Conservation (phyloP, 495 filamentous ascomycete species). For the Penicillium daleae region DNA sequence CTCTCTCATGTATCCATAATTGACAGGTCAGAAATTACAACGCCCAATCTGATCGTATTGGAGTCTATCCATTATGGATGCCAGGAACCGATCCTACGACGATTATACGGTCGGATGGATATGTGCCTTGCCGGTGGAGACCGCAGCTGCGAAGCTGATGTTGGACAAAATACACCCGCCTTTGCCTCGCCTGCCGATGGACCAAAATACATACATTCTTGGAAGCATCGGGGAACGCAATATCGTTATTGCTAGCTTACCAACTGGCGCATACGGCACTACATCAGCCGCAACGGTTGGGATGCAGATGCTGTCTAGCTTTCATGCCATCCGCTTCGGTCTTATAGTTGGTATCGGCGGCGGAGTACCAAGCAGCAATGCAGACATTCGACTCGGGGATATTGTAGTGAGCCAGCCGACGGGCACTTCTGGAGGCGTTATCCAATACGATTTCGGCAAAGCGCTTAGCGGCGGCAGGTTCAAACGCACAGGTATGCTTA, state of each 20-base stretch:
- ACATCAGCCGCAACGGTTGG: slow-evolving; percentile 33
- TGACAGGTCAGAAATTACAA: not conserved
- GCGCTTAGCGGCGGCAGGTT: slow-evolving; percentile 28
- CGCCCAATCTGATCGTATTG: not conserved
- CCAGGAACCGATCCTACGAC: slow-evolving; percentile 16
- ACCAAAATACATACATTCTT: slow-evolving; percentile 44
- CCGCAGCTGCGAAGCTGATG: slow-evolving; percentile 39
- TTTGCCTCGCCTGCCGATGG: slow-evolving; percentile 14
- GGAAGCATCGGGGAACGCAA: slow-evolving; percentile 38
- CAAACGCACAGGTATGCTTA: slow-evolving; percentile 35
- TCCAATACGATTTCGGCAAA: slow-evolving; percentile 49
- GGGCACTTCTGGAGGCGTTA: slow-evolving; percentile 36
- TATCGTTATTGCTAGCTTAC: slow-evolving; percentile 37
- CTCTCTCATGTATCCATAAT: too few relatives aligned
- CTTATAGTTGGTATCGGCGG: slow-evolving; percentile 49
- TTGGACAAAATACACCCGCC: slow-evolving; percentile 38
- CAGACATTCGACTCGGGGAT: slow-evolving; percentile 48
- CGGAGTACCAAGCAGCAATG: slow-evolving; percentile 34
- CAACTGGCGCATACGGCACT: slow-evolving; percentile 28
- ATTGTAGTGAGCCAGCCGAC: slow-evolving; percentile 46
- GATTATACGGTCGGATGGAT: slow-evolving; percentile 39
- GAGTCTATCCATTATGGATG: not conserved
- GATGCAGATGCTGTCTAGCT: slow-evolving; percentile 37
- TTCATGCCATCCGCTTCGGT: slow-evolving; percentile 38
- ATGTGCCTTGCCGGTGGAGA: slow-evolving; percentile 37